Evolutionary conservation across 805 yeast species (phyloP), one percentile per base, ranked within the genome.

Genomic region (Kodamaea nitidulidarum): DNA sequence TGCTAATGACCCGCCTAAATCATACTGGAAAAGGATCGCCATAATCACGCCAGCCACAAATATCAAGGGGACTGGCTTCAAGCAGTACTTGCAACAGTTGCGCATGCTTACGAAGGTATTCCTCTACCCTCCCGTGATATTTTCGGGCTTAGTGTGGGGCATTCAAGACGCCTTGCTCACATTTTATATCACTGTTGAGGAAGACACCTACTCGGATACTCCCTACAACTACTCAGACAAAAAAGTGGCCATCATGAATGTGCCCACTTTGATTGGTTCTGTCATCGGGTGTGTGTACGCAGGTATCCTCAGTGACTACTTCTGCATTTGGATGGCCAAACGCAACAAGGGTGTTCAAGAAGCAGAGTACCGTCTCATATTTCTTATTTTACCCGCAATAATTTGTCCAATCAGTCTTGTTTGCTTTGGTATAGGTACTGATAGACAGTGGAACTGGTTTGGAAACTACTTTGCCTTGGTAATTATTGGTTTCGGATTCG

Each of bases 141-240:
- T 77, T 16, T 77, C 84, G 2, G 86, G 87, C 36, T 43, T 80
- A n/a, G 76, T 83, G 46, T 84, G 91, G 91, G 91, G 91, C 32
- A 67, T 79, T 42, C 91, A 84, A 56, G 88, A 82, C 54, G 84
- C 88, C 0, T 80, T 82, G 53, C 68, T 84, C 46, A 77, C 90
- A 0, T 84, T 84, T 50, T 84, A 83, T 57, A 58, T 84, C 45
- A 83, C 90, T 2, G 76, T 85, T 8, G 85, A 82, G 54, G 88
- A 83, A 43, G 80, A 80, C 40, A 65, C 68, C 46, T 84, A 78
- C 62, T 77, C 78, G 38, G 80, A 72, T 41, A 70, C 71, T 0
- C 91, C 93, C 8, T 84, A 76, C 71, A 74, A 75, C 57, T 81
- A 81, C 52, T 67, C 79, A 11, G 72, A 80, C 48, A 70, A 74